Evolutionary conservation across 495 filamentous ascomycete genomes (phyloP), one percentile per base, ranked within the genome.

Genomic region (Neurospora sublineolata): DNA sequence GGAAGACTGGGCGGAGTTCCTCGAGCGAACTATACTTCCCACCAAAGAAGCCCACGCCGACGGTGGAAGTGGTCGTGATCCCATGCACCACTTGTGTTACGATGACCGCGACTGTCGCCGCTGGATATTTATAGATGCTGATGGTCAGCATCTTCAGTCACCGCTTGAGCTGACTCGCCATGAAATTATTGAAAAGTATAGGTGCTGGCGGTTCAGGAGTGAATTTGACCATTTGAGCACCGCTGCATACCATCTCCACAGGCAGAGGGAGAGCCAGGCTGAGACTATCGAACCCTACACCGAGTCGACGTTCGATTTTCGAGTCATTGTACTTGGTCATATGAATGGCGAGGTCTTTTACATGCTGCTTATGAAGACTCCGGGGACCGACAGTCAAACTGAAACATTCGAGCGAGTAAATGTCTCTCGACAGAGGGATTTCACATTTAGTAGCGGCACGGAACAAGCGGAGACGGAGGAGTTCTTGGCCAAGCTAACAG

Each of bases 311-410:
- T 14, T 27, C 1, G 44, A 52, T 12, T 1, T 27, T 20, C 44
- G 44, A 27, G 20, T 6, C 10, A 27, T 52, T 14, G 0, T 52
- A 2, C 44, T 52, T 11, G 44, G 44, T 6, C n/a, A n/a, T 23
- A 52, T 14, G 6, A 6, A 0, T 0, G 20, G 0, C 20, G 0
- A 14, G 12, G 9, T 52, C 10, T 52, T 0, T 0, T 52, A 52
- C 44, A 52, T 52, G 44, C 0, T 52, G 3, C 44, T 52, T 0
- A 52, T 52, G 4, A 27, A 4, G 20, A 0, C 20, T 0, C 1
- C 4, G 1, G 44, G 44, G 0, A 23, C 20, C 0, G 44, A 23
- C 1, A 10, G 0, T 52, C 44, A 52, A 2, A 23, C 20, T 23
- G 44, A 27, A 27, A 52, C 44, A 0, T 52, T 52, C 0, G 44